Base-by-base conservation (phyloP, 345 rosid genomes). In the Camelina neglecta region DNA sequence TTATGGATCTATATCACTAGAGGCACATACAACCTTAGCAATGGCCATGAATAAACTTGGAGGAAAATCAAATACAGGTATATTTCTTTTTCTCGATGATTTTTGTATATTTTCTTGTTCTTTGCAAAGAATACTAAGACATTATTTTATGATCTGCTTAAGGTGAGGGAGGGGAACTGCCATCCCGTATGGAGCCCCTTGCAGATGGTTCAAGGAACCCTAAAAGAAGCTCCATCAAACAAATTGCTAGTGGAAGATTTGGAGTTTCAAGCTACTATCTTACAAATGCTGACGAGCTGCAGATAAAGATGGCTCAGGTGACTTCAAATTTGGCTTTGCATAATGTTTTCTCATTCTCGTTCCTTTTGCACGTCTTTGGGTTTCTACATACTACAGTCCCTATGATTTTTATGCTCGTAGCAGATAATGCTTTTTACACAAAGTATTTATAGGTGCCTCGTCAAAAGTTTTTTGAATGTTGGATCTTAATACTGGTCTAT, bases 131-230 rank as follows among this genome's bases (percentile, higher is more conserved):
- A 33, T 35, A 41, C 18, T 73, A 54, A 73, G 50, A 35, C 41
- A 15, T 65, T 33, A 5, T 11, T 67, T 55, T 44, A 39, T 78
- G 29, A 60, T 35, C 47, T 33, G 23, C 63, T 7, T 66, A 72
- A 95, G 99, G 99, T 51, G 99, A 96, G 95, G 99, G 99, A 79
- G 99, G 99, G 35, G 99, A 96, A 81, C 97, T 91, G 67, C 97
- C 99, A 50, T 86, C 96, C 71, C 97, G 99, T 23, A 86, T 96
- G 98, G 92, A 86, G 81, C 88, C 92, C 79, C 95, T 93, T 81
- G 80, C 91, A 11, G 89, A 91, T 83, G 99, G 99, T 77, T 88
- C 97, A 55, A 85, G 50, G 85, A 96, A 96, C 73, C 98, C 97
- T 35, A 87, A 85, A 82, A 89, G 97, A 80, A 96, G 99, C 78